Conservation (phyloP, 1,284 basidiomycete genomes). For the Cryptococcus floricola region DNA sequence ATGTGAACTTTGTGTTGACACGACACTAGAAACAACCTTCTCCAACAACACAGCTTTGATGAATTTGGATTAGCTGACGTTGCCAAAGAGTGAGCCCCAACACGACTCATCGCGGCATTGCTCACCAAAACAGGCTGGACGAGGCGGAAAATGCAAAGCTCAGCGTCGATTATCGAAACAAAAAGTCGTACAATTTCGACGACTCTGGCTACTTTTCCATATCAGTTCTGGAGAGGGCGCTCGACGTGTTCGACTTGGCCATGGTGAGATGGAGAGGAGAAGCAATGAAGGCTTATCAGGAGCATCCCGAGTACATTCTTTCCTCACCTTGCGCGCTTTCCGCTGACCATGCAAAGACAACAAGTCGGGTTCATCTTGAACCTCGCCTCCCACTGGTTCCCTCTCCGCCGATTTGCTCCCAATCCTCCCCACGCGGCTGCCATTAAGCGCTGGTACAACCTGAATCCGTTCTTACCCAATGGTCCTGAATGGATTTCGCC, state of each 20-base stretch:
- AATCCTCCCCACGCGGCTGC: slow-evolving; percentile 23
- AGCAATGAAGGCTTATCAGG: slow-evolving; percentile 70
- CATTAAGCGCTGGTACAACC: slow-evolving; percentile 76
- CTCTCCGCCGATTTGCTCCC: slow-evolving; percentile 67
- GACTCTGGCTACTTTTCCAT: slow-evolving; percentile 86
- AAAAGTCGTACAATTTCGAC: slow-evolving; percentile 74
- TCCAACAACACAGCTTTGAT: slow-evolving; percentile 58
- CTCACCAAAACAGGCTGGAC: slow-evolving; percentile 45
- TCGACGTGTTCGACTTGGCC: slow-evolving; percentile 76
- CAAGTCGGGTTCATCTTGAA: slow-evolving; percentile 88
- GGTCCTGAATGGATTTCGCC: slow-evolving; percentile 76
- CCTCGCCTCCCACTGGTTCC: slow-evolving; percentile 82
- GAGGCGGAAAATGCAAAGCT: slow-evolving; percentile 49
- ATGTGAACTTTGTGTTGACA: not conserved
- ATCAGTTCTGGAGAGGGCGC: slow-evolving; percentile 52
- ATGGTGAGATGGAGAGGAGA: slow-evolving; percentile 81
- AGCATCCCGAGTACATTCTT: slow-evolving; percentile 65
- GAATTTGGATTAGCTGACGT: slow-evolving; percentile 81
- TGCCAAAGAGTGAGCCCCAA: slow-evolving; percentile 53
- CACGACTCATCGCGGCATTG: slow-evolving; percentile 18
- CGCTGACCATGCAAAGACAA: slow-evolving; percentile 52
- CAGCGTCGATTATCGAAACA: slow-evolving; percentile 34
- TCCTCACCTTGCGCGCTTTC: not conserved
- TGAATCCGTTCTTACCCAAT: slow-evolving; percentile 68
- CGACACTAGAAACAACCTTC: slow-evolving; percentile 48